Percentiles rank a stretch among this genome's conserved stretches.
Evolutionary conservation across 805 yeast genomes (phyloP).

Genomic region (Wickerhamiella vanderwaltii): DNA sequence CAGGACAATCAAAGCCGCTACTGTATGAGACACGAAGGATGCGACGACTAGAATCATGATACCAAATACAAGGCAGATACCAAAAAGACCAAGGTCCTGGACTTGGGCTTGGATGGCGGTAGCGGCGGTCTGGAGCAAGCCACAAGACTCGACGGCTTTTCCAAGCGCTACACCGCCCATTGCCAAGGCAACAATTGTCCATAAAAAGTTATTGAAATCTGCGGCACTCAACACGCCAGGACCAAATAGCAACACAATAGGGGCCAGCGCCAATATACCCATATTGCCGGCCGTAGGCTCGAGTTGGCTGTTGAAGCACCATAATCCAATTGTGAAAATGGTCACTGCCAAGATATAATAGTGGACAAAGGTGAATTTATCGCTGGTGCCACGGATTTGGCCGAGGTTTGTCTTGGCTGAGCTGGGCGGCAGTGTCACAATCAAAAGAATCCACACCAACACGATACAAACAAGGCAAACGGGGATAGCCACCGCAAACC

Average conservation of each 20-base stretch:
- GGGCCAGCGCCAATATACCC: slow-evolving; percentile 91
- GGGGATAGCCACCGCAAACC: slow-evolving; percentile 86
- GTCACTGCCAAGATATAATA: slow-evolving; percentile 63
- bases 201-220: slow-evolving; percentile 88
- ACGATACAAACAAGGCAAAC: slow-evolving; percentile 53
- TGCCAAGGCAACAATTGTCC: slow-evolving; percentile 92
- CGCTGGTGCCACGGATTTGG: slow-evolving; percentile 48
- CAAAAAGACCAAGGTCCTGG: slow-evolving; percentile 55
- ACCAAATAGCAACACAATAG: slow-evolving; percentile 85
- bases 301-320: slow-evolving; percentile 79
- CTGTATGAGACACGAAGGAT: slow-evolving; percentile 93
- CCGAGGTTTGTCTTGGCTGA: slow-evolving; percentile 41
- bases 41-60: slow-evolving; percentile 71
- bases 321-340: slow-evolving; percentile 57
- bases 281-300: slow-evolving; percentile 76
- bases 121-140: slow-evolving; percentile 72
- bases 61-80: slow-evolving; percentile 69
- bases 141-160: slow-evolving; percentile 87
- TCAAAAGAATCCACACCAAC: slow-evolving; percentile 59
- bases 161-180: slow-evolving; percentile 98
- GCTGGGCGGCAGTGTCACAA: slow-evolving; percentile 45
- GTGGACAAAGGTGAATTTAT: slow-evolving; percentile 59
- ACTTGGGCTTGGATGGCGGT: slow-evolving; percentile 49
- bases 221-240: slow-evolving; percentile 77
- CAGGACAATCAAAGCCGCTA: slow-evolving; percentile 84